Evolutionary conservation across 1,139 yeast genomes (phyloP).

Genomic region (Blastobotrys buckinghamii): DNA sequence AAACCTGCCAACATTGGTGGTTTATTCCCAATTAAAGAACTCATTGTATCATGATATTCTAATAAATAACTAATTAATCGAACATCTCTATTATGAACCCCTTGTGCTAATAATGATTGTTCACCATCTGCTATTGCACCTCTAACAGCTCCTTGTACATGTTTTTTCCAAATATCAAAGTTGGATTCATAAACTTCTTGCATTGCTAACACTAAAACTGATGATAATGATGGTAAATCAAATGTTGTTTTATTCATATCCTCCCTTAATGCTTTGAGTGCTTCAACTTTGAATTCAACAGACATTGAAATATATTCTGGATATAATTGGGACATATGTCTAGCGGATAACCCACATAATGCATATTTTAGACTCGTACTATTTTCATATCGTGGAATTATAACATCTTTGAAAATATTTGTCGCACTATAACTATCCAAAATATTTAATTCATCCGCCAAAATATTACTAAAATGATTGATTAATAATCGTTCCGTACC

Average conservation of each 20-base stretch:
- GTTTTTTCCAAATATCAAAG: conserved; percentile 17
- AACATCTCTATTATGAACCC: conserved; percentile 4
- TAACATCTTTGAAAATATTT: conserved; percentile 11
- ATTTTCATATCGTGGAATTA: conserved; percentile 7
- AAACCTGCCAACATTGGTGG: conserved; percentile 14
- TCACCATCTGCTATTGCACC: conserved; percentile 12
- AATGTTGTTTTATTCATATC: conserved; percentile 10
- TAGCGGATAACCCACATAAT: conserved; percentile 19
- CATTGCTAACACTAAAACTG: conserved; percentile 18
- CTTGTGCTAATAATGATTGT: neutral
- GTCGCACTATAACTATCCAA: conserved; percentile 12
- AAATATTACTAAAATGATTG: conserved; percentile 15
- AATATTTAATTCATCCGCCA: conserved; percentile 16
- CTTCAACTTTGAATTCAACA: conserved; percentile 19
- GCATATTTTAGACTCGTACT: conserved; percentile 14
- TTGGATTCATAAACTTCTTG: conserved; percentile 19
- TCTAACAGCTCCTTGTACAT: conserved; percentile 18
- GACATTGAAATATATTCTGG: conserved; percentile 15
- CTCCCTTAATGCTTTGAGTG: conserved; percentile 15
- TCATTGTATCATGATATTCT: conserved; percentile 19
- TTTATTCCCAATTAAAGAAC: conserved; percentile 11
- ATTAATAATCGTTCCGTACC: conserved; percentile 12
- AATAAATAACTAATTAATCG: conserved; percentile 14
- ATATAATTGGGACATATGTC: conserved; percentile 14
- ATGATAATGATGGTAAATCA: conserved; percentile 17